Base-by-base conservation (phyloP, 2,329 filamentous ascomycete genomes). In the Aspergillus aculeatus region DNA sequence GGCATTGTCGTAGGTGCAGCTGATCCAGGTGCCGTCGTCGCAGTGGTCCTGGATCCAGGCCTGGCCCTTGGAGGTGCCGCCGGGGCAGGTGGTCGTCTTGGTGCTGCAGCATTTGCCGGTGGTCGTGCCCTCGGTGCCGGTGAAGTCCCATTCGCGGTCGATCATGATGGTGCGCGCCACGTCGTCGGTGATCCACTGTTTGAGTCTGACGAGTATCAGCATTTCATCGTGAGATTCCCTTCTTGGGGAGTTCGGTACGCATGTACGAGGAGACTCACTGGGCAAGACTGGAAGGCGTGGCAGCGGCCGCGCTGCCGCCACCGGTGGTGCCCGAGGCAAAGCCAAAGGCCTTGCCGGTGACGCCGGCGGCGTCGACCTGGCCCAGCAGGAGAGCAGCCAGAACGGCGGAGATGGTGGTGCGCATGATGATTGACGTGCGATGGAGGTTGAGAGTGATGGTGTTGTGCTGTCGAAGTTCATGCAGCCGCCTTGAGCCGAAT, bases 141-240 rank as follows among this genome's bases (percentile, higher is more conserved):
- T 51, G 56, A 66, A 68, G 62, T 70, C 64, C 59, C 72, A 73
- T 50, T 78, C 79, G 68, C 84, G 83, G 69, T 80, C 79, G 29
- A 88, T 78, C 56, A 87, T 77, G 66, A 88, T 87, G 61, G 82
- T 81, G 48, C 84, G 81, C n/a, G 84, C 69, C n/a, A 75, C 73
- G 58, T 74, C 74, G 71, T 86, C 84, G 4, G 77, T 75, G 12
- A 88, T 80, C 76, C 85, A 88, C 47, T 74, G 77, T 66, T 81
- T 81, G 32, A 88, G 81, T 78, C 89, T 76, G 12, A 73, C 75
- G 47, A 74, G 83, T 54, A 14, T n/a, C 35, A 41, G 12, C 16
- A 19, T 4, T 16, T n/a, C n/a, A n/a, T n/a, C n/a, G n/a, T n/a
- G n/a, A n/a, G n/a, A n/a, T n/a, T n/a, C n/a, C n/a, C n/a, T n/a